Evolutionary conservation across 2,329 filamentous ascomycete genomes (phyloP), one percentile per base, ranked within the genome.

Genomic region (Aquanectria penicillioides): DNA sequence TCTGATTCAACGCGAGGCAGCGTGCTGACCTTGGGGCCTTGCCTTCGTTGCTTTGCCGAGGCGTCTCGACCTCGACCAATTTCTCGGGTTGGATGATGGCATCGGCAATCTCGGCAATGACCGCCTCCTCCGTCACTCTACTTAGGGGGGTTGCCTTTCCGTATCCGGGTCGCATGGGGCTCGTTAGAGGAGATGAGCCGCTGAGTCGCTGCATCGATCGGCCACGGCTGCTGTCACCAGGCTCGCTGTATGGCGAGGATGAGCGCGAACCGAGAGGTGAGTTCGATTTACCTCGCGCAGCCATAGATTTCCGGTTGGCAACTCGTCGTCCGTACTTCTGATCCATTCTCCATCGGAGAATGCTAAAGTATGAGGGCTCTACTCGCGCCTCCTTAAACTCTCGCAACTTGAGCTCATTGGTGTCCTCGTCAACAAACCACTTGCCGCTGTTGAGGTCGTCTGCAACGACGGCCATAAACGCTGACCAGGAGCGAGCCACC

Each of bases 331-430:
- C 94, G 74, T 95, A 91, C 80, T 97, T 98, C 75, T 98, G 94
- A 74, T 99, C 95, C 78, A 91, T 89, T 73, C 95, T 89, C 93
- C 95, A 98, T 67, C 95, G 86, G 69, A 99, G 81, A 71, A 99
- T 97, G 73, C 97, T 94, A 72, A 99, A 89, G 76, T 98, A 99
- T 22, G 89, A 85, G 17, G 95, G 95, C 77, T 98, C 94, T 52
- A 97, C 92, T 52, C 92, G 92, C 65, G 90, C 87, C 49, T 89
- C 86, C 82, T 92, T 95, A 82, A 98, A 98, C 74, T 97, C 93
- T 68, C 91, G 88, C 70, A 99, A 81, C 79, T 97, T 97, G 67
- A 99, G 85, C 77, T 98, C 95, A 68, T 90, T 88, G 52, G 84
- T 92, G 13, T 99, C 95, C 71, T 99, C 95, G 65, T 98, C 94